Evolutionary conservation across 2,329 filamentous ascomycete species (phyloP).

Genomic region (Aspergillus sp.): DNA sequence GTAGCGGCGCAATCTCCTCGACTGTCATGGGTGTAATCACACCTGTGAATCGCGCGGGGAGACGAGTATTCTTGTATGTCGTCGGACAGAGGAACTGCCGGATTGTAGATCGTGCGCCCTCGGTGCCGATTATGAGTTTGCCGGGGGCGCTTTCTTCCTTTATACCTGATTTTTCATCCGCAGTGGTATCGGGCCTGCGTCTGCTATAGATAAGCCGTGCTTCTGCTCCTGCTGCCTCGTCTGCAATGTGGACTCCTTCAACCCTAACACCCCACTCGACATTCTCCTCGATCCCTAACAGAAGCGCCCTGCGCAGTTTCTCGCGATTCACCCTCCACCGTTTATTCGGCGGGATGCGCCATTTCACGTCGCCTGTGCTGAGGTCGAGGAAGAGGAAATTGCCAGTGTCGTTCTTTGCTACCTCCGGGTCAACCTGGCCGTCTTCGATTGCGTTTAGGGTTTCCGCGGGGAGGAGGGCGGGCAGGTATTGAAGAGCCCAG

Average conservation of each 20-base stretch:
- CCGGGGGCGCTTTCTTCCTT: neutral
- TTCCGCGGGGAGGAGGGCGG: conserved; percentile 18
- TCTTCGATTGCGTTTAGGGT: conserved; percentile 18
- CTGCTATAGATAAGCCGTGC: conserved; percentile 4
- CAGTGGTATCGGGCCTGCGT: too few species aligned
- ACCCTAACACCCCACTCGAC: conserved; percentile 22
- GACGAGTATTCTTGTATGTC: conserved; percentile 18
- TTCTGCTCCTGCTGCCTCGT: neutral
- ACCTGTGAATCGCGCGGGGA: conserved; percentile 24
- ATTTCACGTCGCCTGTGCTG: conserved; percentile 28
- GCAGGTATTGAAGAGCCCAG: conserved; percentile 26
- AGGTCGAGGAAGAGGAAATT: conserved; percentile 32
- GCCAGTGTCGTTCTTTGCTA: conserved; percentile 23
- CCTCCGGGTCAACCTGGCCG: conserved; percentile 24
- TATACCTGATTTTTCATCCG: too few species aligned
- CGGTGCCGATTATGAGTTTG: neutral
- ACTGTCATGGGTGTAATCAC: conserved; percentile 43
- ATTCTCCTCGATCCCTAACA: conserved; percentile 21
- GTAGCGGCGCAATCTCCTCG: conserved; percentile 58
- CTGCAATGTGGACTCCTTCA: neutral
- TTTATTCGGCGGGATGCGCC: conserved; percentile 27
- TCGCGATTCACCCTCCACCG: conserved; percentile 30
- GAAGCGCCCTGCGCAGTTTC: conserved; percentile 20
- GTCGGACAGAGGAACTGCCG: conserved; percentile 24
- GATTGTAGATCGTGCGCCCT: conserved; percentile 24